Conservation (phyloP, 1,284 basidiomycete genomes). For the Rhodotorula sp. region DNA sequence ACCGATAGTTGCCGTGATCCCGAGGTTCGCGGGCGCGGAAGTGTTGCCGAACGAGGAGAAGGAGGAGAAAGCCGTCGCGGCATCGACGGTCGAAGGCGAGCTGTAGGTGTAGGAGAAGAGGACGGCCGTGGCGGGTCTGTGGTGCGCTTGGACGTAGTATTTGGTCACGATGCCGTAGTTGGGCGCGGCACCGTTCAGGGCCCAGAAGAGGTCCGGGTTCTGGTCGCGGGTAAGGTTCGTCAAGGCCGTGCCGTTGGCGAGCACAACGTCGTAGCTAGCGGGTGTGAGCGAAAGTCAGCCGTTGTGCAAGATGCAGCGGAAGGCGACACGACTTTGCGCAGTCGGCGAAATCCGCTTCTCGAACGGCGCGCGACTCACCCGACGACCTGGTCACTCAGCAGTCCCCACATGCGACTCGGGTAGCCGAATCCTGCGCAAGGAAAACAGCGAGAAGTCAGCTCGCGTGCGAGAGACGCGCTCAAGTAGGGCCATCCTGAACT, state of each 20-base stretch:
- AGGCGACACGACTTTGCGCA: too few species aligned
- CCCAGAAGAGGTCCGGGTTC: slow-evolving; percentile 44
- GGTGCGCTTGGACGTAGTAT: slow-evolving; percentile 31
- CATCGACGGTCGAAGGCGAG: neutral
- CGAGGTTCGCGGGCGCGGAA: slow-evolving; percentile 27
- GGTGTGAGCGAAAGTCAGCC: neutral
- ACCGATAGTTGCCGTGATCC: slow-evolving; percentile 14
- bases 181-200: slow-evolving; percentile 46
- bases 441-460: neutral
- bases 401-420: slow-evolving; percentile 46
- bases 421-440: slow-evolving; percentile 33
- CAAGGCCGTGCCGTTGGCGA: slow-evolving; percentile 46
- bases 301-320: too few species aligned
- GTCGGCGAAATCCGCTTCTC: neutral
- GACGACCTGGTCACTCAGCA: slow-evolving; percentile 46
- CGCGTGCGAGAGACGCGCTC: too few species aligned
- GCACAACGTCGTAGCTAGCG: slow-evolving; percentile 45
- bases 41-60: slow-evolving; percentile 21
- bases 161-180: slow-evolving; percentile 48
- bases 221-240: slow-evolving; percentile 35
- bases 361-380: slow-evolving; percentile 1
- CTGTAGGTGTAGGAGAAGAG: slow-evolving; percentile 28
- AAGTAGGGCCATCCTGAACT: neutral
- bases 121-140: slow-evolving; percentile 22
- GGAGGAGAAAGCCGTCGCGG: slow-evolving; percentile 18